These are phyloP conservation scores for Cyclocybe cylindracea DNA, from an alignment of 768 basidiomycete genomes.

Conservation along the genomic window DNA sequence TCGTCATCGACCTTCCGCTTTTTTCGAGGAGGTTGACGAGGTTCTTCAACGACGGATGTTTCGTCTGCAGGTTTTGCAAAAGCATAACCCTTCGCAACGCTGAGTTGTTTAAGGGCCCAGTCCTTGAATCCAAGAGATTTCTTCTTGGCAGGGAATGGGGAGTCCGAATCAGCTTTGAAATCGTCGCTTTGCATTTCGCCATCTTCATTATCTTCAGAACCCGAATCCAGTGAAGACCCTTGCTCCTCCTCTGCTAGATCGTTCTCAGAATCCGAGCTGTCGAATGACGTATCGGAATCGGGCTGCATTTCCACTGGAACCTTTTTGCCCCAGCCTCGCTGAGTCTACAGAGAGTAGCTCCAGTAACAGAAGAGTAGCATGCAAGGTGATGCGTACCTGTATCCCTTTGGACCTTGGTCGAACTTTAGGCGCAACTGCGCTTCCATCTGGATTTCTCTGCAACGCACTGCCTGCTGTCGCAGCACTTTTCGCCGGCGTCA, in stretches of 20 bases:
- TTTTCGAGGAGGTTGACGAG: conserved; percentile 36
- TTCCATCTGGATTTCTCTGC: conserved; percentile 66
- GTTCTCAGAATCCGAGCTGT: conserved; percentile 78
- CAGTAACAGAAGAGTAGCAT: neutral
- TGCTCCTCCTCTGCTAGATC: conserved; percentile 32
- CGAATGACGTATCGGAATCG: conserved; percentile 68
- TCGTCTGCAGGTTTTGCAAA: conserved; percentile 17
- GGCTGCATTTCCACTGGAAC: conserved; percentile 28
- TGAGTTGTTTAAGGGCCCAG: conserved; percentile 86
- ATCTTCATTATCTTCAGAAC: conserved; percentile 20
- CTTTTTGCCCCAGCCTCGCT: conserved; percentile 49
- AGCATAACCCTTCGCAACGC: conserved; percentile 41
- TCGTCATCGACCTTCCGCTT: conserved; percentile 45
- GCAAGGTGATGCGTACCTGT: conserved; percentile 37
- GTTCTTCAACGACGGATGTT: conserved; percentile 1
- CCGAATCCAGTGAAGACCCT: neutral
- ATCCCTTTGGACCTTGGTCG: conserved; percentile 42
- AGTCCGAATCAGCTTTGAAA: conserved; percentile 33
- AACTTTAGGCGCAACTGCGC: conserved; percentile 49
- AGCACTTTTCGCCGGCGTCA: conserved; percentile 11
- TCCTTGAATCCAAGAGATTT: conserved; percentile 67
- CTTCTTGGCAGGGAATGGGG: conserved; percentile 5
- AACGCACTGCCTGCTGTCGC: conserved; percentile 62
- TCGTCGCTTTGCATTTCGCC: conserved; percentile 13
- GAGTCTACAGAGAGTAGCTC: conserved; percentile 10